Evolutionary conservation across 2,329 filamentous ascomycete species (phyloP), one percentile per base, ranked within the genome.

Genomic region (Pleoardoris graminearum): DNA sequence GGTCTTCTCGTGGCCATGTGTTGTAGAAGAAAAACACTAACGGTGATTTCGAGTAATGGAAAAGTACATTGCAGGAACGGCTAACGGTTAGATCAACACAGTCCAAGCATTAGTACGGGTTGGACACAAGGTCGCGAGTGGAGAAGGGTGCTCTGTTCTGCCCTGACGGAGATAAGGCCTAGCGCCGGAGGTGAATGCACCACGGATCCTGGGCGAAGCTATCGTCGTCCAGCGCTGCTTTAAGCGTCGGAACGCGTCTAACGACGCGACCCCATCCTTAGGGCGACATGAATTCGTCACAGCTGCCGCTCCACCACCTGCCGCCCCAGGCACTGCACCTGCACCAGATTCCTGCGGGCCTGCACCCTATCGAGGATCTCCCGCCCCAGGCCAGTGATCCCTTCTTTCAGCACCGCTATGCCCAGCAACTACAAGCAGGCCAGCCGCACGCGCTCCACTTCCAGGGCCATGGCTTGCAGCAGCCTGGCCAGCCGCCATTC

Each of bases 331-430:
- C 51, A 42, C 55, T 62, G 38, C 61, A 61, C 39, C 54, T 62
- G 21, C 60, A 63, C 36, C 68, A 55, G 62, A 65, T 62, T 58
- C 76, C 60, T 63, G 75, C 61, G 12, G 62, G 47, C 47, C 69
- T 80, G 22, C 71, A 75, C 54, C 63, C 61, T 45, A 72, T 80
- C 51, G 74, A 77, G 51, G 63, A 72, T 42, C 66, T 69, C 51
- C 69, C 75, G 50, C 53, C 70, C 2, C 49, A 50, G 23, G 55
- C 59, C 19, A 62, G 50, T 58, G 57, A 62, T 27, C 57, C 48
- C 37, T 55, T 63, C 55, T 66, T 70, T 48, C 59, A 60, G 37
- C 61, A 61, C 38, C 59, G 60, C 42, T 59, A 61, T 53, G 45
- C 50, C 7, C 53, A 52, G 17, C 53, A 50, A 12, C 25, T 50